Percentiles rank a stretch among this genome's conserved stretches.
Conservation (phyloP, 2,329 filamentous ascomycete genomes). For the Aspergillus neotritici region DNA sequence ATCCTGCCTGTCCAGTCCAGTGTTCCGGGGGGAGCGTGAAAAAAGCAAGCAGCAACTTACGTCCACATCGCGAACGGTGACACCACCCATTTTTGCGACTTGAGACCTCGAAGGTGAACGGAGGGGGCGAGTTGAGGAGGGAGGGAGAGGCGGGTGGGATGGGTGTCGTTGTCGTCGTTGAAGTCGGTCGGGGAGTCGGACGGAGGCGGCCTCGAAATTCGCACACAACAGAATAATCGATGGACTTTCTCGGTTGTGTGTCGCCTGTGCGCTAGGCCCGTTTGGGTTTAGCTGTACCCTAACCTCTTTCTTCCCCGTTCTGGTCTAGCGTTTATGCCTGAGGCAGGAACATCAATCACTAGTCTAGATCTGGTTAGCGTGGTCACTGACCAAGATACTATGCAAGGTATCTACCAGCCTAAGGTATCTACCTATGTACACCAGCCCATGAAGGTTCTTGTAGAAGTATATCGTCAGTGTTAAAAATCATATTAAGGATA, state of each 20-base stretch:
- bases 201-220: conserved; percentile 31
- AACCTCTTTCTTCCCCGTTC: conserved; percentile 11
- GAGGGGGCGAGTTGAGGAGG: conserved; percentile 28
- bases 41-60: conserved; percentile 39
- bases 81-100: conserved; percentile 60
- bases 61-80: conserved; percentile 63
- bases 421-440: no score
- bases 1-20: conserved; percentile 14
- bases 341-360: no score
- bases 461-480: no score
- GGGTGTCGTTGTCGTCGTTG: conserved; percentile 37
- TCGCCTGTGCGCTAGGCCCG: conserved; percentile 37
- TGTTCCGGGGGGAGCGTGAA: conserved; percentile 9
- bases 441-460: no score
- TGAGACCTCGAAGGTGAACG: conserved; percentile 21
- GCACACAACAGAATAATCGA: conserved; percentile 27
- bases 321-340: no score
- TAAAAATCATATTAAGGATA: no score
- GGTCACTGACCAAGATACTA: no score
- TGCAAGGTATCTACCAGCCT: no score
- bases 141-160: conserved; percentile 31
- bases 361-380: no score
- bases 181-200: conserved; percentile 20
- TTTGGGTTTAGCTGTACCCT: conserved; percentile 39
- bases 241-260: conserved; percentile 31